Conservation (phyloP, 306 rosid genomes). For the Adenanthera pavonina region DNA sequence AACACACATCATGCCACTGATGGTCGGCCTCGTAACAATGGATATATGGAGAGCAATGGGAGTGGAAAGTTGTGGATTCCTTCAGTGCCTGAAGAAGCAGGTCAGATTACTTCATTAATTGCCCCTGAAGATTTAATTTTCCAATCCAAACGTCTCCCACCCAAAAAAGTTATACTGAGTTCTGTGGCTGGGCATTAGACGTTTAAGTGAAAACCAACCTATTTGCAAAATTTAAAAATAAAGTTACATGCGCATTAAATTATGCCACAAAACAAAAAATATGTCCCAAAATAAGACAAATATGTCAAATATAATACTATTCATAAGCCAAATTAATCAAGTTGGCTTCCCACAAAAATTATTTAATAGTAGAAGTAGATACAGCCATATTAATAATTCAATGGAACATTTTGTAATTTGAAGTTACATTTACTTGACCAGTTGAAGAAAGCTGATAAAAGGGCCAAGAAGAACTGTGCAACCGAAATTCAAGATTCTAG, state of each 20-base stretch:
- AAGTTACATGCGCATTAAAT: too few relatives aligned
- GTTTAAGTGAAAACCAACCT: background rate
- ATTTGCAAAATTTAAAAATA: too few relatives aligned
- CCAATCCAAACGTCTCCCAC: background rate
- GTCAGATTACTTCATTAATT: constrained; percentile 51
- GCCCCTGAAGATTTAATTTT: constrained; percentile 2
- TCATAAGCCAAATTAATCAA: too few relatives aligned
- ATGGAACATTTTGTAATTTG: constrained; percentile 13
- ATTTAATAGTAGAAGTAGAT: too few relatives aligned
- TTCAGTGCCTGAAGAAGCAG: constrained; percentile 67
- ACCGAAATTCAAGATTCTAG: constrained; percentile 20
- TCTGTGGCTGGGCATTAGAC: background rate
- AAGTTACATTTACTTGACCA: background rate
- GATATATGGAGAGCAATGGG: constrained; percentile 56
- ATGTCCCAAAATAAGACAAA: too few relatives aligned
- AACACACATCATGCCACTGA: constrained; percentile 53
- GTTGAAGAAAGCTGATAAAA: background rate
- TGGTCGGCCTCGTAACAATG: constrained; percentile 44
- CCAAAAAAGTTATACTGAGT: constrained; percentile 4
- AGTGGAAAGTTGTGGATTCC: constrained; percentile 62
- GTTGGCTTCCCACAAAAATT: too few relatives aligned
- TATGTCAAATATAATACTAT: too few relatives aligned
- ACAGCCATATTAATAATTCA: constrained; percentile 10
- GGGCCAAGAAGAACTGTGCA: constrained; percentile 10
- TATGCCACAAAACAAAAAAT: too few relatives aligned